phyloP scores from a whole-genome alignment of 1,284 basidiomycete species.

The Porodaedalea pini region DNA sequence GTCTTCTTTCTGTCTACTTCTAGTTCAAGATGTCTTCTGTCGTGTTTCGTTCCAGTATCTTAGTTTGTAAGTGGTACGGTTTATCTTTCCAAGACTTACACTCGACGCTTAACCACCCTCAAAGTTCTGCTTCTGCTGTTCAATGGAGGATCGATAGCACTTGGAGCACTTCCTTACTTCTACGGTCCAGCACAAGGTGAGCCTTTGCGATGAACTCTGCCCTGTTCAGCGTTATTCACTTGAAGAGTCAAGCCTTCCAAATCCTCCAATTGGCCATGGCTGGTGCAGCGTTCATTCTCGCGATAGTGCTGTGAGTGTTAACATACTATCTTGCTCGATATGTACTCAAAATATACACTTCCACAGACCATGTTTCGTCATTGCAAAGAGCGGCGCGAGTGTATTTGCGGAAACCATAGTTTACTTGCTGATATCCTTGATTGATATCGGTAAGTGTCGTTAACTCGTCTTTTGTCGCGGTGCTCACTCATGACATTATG shows the following conservation, averaged over 20 bases:
- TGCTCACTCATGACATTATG: background rate
- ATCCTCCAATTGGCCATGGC: slow-evolving; percentile 11
- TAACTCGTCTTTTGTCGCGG: background rate
- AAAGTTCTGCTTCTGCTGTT: slow-evolving; percentile 13
- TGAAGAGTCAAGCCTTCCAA: slow-evolving; percentile 10
- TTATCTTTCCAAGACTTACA: background rate
- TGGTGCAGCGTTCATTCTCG: slow-evolving; percentile 5
- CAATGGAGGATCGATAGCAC: slow-evolving; percentile 14
- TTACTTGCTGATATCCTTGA: slow-evolving; percentile 2
- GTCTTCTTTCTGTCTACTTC: background rate
- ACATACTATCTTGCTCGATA: background rate
- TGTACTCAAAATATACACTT: background rate
- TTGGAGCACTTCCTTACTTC: slow-evolving; percentile 11
- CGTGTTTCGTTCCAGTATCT: slow-evolving; percentile 4
- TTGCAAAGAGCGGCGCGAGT: background rate
- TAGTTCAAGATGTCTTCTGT: background rate
- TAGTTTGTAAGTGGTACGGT: background rate
- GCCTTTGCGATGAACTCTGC: background rate
- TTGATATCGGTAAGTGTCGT: slow-evolving; percentile 9
- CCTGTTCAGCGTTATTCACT: background rate
- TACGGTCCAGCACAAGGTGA: slow-evolving; percentile 5
- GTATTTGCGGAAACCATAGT: background rate
- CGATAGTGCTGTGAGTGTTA: slow-evolving; percentile 8
- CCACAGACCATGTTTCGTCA: slow-evolving; percentile 7
- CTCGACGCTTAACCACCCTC: background rate